phyloP scores from a whole-genome alignment of 2,329 filamentous ascomycete species.

The Paecilomyces variotii region DNA sequence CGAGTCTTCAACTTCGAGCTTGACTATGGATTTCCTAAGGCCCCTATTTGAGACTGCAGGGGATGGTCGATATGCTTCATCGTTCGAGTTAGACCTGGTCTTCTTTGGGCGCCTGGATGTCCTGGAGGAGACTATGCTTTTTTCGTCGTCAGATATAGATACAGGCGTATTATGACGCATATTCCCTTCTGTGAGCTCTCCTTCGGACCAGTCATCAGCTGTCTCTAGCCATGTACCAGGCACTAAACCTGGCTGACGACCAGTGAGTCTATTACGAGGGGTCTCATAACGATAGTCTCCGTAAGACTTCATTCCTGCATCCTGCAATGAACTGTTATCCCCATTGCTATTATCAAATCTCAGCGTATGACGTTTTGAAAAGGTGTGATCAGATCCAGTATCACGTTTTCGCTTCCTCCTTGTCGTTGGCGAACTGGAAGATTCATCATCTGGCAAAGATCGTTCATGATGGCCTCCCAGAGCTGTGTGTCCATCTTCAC shows the following conservation, averaged over 20 bases:
- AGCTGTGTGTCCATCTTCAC: not conserved
- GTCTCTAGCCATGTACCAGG: not conserved
- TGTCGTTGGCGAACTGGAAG: not conserved
- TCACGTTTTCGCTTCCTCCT: not conserved
- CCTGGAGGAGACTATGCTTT: not conserved
- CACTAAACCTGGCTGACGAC: not conserved
- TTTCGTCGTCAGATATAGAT: not conserved
- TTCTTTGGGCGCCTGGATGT: not conserved
- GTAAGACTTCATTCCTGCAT: not conserved
- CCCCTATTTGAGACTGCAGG: conserved; percentile 6
- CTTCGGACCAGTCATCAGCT: not conserved
- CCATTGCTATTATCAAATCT: not conserved
- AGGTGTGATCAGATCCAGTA: not conserved
- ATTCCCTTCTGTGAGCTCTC: not conserved
- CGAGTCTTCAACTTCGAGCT: conserved; percentile 8
- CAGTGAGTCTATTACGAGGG: not conserved
- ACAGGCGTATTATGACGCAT: not conserved
- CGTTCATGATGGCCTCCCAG: not conserved
- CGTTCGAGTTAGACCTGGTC: not conserved
- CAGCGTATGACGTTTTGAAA: not conserved
- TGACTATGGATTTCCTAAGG: conserved; percentile 4
- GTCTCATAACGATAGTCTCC: not conserved
- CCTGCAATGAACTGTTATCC: not conserved
- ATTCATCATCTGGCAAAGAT: not conserved
- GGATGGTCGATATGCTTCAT: conserved; percentile 5